Evolutionary conservation across 2,329 filamentous ascomycete genomes (phyloP), one percentile per base, ranked within the genome.

Genomic region (Aureobasidium uvarum): DNA sequence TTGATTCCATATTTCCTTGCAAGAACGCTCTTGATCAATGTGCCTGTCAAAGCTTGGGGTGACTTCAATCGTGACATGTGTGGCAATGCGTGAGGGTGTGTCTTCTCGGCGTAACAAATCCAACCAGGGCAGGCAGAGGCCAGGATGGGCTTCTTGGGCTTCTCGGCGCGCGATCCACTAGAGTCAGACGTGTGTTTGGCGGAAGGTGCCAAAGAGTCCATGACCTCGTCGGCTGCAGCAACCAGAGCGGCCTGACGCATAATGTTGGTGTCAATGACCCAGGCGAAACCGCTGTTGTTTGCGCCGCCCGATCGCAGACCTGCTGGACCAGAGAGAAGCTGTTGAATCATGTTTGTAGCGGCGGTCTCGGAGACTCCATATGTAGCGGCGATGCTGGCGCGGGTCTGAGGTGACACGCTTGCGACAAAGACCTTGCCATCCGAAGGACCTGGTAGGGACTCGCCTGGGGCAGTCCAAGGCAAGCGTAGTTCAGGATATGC

Each of bases 41-140:
- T 97, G 14, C 95, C 95, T 69, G 91, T 89, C 62, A 99, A 79
- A 31, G 95, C 94, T 77, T 99, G 95, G 16, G 95, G 94, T 5
- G 93, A 97, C 76, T 98, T 99, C 68, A 98, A 83, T 58, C 86
- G 86, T 66, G 93, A 97, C 63, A 99, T 83, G 76, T 99, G 92
- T 33, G 92, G 92, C 58, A 99, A 83, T 64, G 98, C 87, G 73
- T 97, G 89, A 1, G 95, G 92, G 73, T 99, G 95, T 64, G 94
- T 98, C 80, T 99, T 98, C 77, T 99, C 95, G 31, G 94, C 94
- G 74, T 99, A 99, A 79, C 95, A 99, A 65, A 99, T 94, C 93
- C 96, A 99, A 8, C 95, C 95, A 0, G 95, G 95, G 76, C 95
- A 99, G 23, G 92, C 92, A 3, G 93, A 93, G 10, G 93, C 92